phyloP scores from a whole-genome alignment of 257 asterid genomes.

The Solanum gandarillasii region DNA sequence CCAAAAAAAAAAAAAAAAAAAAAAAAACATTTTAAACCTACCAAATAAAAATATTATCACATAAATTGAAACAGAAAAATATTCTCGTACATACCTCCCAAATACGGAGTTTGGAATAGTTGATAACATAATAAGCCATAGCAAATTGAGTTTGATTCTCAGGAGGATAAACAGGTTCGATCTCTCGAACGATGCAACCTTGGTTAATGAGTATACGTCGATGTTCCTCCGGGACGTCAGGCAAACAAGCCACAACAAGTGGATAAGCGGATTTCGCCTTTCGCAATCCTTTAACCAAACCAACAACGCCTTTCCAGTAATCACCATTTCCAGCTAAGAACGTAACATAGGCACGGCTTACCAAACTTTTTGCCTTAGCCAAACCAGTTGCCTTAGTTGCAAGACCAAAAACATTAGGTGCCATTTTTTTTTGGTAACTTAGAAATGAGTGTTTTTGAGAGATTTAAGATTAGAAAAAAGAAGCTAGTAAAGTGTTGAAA shows the following conservation, averaged over 20 bases:
- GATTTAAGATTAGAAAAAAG: neutral
- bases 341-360: neutral
- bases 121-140: constrained; percentile 8
- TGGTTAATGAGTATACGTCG: neutral
- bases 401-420: neutral
- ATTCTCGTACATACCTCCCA: neutral
- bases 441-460: neutral
- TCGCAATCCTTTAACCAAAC: constrained; percentile 3
- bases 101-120: constrained; percentile 5
- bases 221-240: constrained; percentile 10
- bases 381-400: neutral
- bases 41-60: neutral
- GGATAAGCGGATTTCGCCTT: constrained; percentile 2
- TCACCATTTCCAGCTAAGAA: constrained; percentile 6
- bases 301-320: constrained; percentile 4
- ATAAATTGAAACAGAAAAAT: neutral
- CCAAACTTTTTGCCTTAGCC: neutral
- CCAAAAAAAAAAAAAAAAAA: neutral
- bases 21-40: neutral
- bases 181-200: constrained; percentile 4
- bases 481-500: neutral
- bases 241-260: constrained; percentile 3
- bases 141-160: constrained; percentile 2
- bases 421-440: neutral
- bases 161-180: constrained; percentile 6